Evolutionary conservation across 495 filamentous ascomycete species (phyloP).

Genomic region (Aspergillus olivimuriae): DNA sequence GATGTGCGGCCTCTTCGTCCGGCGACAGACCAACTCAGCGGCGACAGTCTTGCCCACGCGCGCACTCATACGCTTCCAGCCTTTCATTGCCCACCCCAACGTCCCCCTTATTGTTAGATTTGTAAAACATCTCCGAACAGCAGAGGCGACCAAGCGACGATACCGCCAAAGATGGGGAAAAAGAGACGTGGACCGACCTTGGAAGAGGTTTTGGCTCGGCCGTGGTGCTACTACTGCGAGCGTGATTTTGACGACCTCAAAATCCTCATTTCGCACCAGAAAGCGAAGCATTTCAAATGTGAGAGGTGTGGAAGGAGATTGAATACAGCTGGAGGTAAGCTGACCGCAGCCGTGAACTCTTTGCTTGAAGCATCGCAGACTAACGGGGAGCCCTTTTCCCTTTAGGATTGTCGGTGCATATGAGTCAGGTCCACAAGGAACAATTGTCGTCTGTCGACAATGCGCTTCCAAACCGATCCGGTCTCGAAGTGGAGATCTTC

Average conservation of each 20-base stretch:
- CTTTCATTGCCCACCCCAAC: too few species aligned
- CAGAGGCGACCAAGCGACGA: too few species aligned
- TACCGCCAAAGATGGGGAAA: conserved; percentile 71
- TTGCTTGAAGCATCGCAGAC: neutral
- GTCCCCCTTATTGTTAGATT: too few species aligned
- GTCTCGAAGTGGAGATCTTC: conserved; percentile 90
- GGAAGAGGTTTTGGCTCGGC: conserved; percentile 78
- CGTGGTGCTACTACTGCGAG: conserved; percentile 99
- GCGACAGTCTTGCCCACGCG: too few species aligned
- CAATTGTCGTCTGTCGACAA: conserved; percentile 79
- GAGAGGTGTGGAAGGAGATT: conserved; percentile 78
- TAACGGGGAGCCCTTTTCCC: conserved; percentile 6
- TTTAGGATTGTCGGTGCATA: conserved; percentile 84
- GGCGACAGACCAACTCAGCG: too few species aligned
- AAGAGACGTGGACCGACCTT: conserved; percentile 77
- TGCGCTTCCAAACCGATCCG: conserved; percentile 75
- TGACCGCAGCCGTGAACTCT: conserved; percentile 12
- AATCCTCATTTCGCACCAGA: conserved; percentile 93
- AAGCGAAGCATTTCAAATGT: conserved; percentile 98
- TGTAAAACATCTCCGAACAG: too few species aligned
- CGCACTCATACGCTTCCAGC: too few species aligned
- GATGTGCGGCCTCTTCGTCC: too few species aligned
- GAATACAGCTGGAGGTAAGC: conserved; percentile 89
- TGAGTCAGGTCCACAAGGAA: conserved; percentile 98
- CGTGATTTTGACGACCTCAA: conserved; percentile 96